Base-by-base conservation (phyloP, 352 stramenopile species). In the Pythium aristosporum region DNA sequence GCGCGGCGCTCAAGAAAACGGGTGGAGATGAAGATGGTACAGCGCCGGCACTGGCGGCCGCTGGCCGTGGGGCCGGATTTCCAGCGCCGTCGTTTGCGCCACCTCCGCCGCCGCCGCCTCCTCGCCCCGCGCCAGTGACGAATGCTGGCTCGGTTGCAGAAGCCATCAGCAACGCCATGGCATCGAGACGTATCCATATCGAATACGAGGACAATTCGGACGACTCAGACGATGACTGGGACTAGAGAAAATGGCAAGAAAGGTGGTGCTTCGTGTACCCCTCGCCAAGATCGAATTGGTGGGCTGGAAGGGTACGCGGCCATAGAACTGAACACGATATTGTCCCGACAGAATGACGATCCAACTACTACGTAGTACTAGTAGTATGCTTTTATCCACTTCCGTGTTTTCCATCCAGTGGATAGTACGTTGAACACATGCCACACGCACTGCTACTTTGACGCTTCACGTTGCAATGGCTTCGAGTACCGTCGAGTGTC, bases 201-300 rank as follows among this genome's bases (percentile, higher is more conserved):
- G 84, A 94, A 65, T 93, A 89, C 30, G 84, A 92, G 51, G 80
- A 91, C 7, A 72, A 80, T 44, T 89, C 79, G 30, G 79, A 85
- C 32, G 82, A 89, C 57, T 88, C 87, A 50, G 85, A 92, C 57
- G 85, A 93, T 50, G 86, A 94, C 57, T 94, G 83, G 82, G 78
- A 92, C 46, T 86, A 87, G 34, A 47, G 13, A 28, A 4, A 42
- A 46, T 25, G 8, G 18, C 10, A 52, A 52, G n/a, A 4, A 34
- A 34, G 46, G 25, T 52, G 18, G 34, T 39, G 34, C 34, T 32
- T 32, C 12, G 46, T 52, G 18, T 39, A 39, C 34, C 20, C 11
- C 25, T 15, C 20, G 21, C 25, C 46, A 52, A 52, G 46, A 52
- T 52, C 46, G 46, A 52, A 52, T 52, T 52, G 46, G 25, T 34